These are phyloP conservation scores for Hanseniaspora meyeri DNA, from an alignment of 805 yeast genomes.

Conservation along the genomic window DNA sequence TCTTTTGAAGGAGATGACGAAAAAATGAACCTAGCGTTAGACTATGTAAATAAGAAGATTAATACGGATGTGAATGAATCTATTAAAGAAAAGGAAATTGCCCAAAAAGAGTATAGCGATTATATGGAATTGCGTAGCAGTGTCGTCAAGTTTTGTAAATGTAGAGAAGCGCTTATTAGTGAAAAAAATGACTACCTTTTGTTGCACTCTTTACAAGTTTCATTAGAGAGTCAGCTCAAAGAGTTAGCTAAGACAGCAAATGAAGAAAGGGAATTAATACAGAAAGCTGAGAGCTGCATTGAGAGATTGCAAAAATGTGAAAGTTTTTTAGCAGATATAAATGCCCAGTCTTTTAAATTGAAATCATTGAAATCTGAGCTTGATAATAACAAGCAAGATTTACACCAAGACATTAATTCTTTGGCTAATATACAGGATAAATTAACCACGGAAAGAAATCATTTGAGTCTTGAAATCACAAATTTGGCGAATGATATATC, in stretches of 20 bases:
- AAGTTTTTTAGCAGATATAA: slow-evolving; percentile 26
- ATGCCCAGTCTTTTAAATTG: not conserved
- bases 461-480: not conserved
- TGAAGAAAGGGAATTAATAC: not conserved
- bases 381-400: not conserved
- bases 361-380: not conserved
- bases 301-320: slow-evolving; percentile 25
- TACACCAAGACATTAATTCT: not conserved
- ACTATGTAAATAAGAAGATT: slow-evolving; percentile 11
- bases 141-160: slow-evolving; percentile 16
- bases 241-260: slow-evolving; percentile 14
- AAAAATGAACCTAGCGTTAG: not conserved
- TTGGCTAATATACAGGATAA: not conserved
- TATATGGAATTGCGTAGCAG: not conserved
- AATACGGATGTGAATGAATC: slow-evolving; percentile 15
- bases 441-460: not conserved
- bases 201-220: not conserved
- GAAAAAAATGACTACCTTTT: not conserved
- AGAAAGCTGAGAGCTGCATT: not conserved
- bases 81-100: slow-evolving; percentile 19
- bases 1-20: slow-evolving; percentile 30
- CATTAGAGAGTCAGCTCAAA: not conserved
- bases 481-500: not conserved
- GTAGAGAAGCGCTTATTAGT: not conserved
- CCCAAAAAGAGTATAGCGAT: slow-evolving; percentile 23